phyloP scores from a whole-genome alignment of 2,329 filamentous ascomycete genomes.

The Epichloe aotearoae region DNA sequence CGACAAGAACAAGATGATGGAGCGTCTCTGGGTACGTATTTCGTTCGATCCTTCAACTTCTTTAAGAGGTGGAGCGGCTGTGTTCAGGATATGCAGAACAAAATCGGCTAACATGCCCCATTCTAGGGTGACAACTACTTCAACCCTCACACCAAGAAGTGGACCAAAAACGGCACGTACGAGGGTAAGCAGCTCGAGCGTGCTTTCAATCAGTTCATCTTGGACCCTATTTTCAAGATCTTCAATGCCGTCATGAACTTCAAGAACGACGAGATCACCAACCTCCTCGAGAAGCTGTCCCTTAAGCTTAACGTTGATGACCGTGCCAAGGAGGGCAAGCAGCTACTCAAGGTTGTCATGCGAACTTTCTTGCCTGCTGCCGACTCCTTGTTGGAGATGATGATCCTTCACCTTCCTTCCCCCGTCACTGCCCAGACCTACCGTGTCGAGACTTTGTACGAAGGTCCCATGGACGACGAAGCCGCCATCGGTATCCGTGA shows the following conservation, averaged over 20 bases:
- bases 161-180: slow-evolving; percentile 74
- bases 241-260: slow-evolving; percentile 95
- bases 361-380: slow-evolving; percentile 96
- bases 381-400: slow-evolving; percentile 98
- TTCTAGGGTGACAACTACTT: slow-evolving; percentile 87
- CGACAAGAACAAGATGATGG: slow-evolving; percentile 99
- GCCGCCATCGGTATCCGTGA: slow-evolving; percentile 93
- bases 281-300: slow-evolving; percentile 80
- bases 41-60: not conserved
- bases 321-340: slow-evolving; percentile 91
- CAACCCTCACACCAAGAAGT: slow-evolving; percentile 99
- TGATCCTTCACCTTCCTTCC: slow-evolving; percentile 97
- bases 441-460: slow-evolving; percentile 96
- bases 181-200: slow-evolving; percentile 89
- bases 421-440: slow-evolving; percentile 93
- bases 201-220: slow-evolving; percentile 99
- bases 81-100: not conserved
- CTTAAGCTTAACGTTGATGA: slow-evolving; percentile 84
- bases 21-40: slow-evolving; percentile 81
- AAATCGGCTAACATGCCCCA: slow-evolving; percentile 9
- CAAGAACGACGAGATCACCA: slow-evolving; percentile 84
- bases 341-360: slow-evolving; percentile 96
- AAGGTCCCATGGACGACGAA: slow-evolving; percentile 89
- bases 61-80: too few relatives aligned
- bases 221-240: slow-evolving; percentile 99